Evolutionary conservation across 768 basidiomycete species (phyloP), one percentile per base, ranked within the genome.

Genomic region (Termitomyces sp.): DNA sequence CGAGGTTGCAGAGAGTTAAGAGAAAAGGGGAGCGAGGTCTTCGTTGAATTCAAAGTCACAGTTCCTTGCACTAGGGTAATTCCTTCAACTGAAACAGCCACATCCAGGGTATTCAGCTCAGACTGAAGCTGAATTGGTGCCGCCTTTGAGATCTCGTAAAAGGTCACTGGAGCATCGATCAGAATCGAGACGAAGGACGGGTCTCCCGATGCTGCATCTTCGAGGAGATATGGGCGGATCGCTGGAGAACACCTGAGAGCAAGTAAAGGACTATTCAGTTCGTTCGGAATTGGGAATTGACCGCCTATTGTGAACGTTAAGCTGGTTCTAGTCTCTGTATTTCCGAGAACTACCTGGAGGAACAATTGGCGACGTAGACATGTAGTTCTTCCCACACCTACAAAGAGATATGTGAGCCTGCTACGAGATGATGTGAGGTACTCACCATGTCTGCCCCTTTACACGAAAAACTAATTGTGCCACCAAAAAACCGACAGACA

Each of bases 351-450:
- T 52, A 67, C 83, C 84, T 43, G 85, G 84, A 7, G 75, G 71
- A 7, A 76, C 72, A 34, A 79, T 57, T 15, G 76, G 76, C 40
- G 76, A 72, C 0, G 73, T 72, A 4, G 77, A 67, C 76, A 76
- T 80, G 66, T 86, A 86, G 57, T 83, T 74, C 64, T 86, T 86
- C 34, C 79, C 79, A 64, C 85, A 86, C 84, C 84, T 86, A 20
- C 70, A 73, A 25, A 25, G 31, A 56, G 17, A 5, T 36, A 38
- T 15, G 25, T 78, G 15, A 70, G 77, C 37, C 8, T 25, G 5
- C 8, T 17, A 4, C 12, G 40, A 31, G 29, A 25, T 29, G 2
- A 17, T 31, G 17, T 47, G 20, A 42, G 34, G 0, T 25, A 50
- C 63, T 51, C 12, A 66, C 67, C 67, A 68, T 62, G 67, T 68